A percentile compares a stretch with the other conserved stretches of the same genome.
phyloP scores from a whole-genome alignment of 1,284 basidiomycete species.

The Pisolithus thermaeus region DNA sequence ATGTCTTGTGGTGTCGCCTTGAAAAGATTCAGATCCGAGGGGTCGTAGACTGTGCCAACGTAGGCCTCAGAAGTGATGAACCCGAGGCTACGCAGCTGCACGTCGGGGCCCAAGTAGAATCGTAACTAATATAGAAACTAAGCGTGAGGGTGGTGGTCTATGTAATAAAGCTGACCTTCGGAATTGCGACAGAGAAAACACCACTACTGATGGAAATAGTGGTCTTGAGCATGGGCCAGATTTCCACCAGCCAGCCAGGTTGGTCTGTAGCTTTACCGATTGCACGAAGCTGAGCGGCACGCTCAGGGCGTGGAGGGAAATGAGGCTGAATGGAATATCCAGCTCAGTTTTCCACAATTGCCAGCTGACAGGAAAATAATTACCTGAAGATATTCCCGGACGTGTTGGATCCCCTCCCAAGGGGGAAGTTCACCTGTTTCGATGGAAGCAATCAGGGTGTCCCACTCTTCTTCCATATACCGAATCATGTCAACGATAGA shows the following conservation, averaged over 20 bases:
- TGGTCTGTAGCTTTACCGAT: constrained; percentile 13
- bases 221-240: constrained; percentile 5
- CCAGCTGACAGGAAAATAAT: no score
- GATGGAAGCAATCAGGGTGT: constrained; percentile 12
- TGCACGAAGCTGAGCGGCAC: constrained; percentile 15
- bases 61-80: constrained; percentile 1
- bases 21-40: background rate
- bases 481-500: constrained; percentile 15
- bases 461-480: constrained; percentile 15
- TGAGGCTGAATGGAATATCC: constrained; percentile 1
- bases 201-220: constrained; percentile 3
- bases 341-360: no score
- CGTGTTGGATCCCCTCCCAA: constrained; percentile 4
- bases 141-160: background rate
- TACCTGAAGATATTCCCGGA: background rate
- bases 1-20: constrained; percentile 2
- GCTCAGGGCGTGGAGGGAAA: constrained; percentile 1
- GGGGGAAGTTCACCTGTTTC: background rate
- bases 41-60: background rate
- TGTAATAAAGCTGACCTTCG: constrained; percentile 1
- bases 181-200: constrained; percentile 2
- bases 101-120: background rate
- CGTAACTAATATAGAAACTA: background rate
- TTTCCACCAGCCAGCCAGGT: background rate
- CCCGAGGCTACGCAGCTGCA: background rate